Conservation (phyloP, 2,329 filamentous ascomycete species). For the Trichoderma atroviride region DNA sequence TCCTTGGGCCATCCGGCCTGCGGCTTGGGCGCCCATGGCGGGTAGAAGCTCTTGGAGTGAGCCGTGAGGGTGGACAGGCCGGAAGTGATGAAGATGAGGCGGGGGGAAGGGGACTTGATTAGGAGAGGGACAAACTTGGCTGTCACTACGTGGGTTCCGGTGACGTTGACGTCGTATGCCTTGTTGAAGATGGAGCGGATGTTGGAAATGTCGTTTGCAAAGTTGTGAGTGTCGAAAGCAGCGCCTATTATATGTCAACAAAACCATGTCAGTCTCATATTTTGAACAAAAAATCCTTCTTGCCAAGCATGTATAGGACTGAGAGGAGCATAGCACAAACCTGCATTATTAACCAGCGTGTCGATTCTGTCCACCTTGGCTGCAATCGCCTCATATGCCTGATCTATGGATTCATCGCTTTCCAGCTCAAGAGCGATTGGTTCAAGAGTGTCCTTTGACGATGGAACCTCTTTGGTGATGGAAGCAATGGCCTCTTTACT, state of each 20-base stretch:
- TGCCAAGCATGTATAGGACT: no score
- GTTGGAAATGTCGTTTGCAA: slow-evolving; percentile 31
- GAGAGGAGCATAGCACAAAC: slow-evolving; percentile 35
- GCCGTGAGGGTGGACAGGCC: slow-evolving; percentile 46
- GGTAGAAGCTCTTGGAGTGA: slow-evolving; percentile 35
- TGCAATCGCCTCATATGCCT: slow-evolving; percentile 47
- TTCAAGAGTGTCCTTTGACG: slow-evolving; percentile 47
- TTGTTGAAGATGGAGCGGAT: slow-evolving; percentile 49
- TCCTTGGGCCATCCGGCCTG: slow-evolving; percentile 56
- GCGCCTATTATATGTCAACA: slow-evolving; percentile 46
- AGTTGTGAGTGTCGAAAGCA: slow-evolving; percentile 44
- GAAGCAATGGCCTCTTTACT: slow-evolving; percentile 50
- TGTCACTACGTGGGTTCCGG: slow-evolving; percentile 49
- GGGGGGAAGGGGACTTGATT: slow-evolving; percentile 44
- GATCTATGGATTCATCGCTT: slow-evolving; percentile 54
- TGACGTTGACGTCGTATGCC: slow-evolving; percentile 54
- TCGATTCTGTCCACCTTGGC: slow-evolving; percentile 52
- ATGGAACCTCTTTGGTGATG: slow-evolving; percentile 45
- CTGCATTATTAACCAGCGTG: slow-evolving; percentile 60
- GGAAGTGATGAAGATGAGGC: slow-evolving; percentile 53
- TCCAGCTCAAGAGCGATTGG: slow-evolving; percentile 56
- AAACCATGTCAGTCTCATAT: not conserved
- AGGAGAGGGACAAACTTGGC: slow-evolving; percentile 49
- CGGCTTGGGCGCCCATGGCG: slow-evolving; percentile 32
- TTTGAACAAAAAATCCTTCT: no score